A percentile compares a stretch with the other conserved stretches of the same genome.
phyloP scores from a whole-genome alignment of 2,329 filamentous ascomycete genomes.

The Claviceps pusilla region DNA sequence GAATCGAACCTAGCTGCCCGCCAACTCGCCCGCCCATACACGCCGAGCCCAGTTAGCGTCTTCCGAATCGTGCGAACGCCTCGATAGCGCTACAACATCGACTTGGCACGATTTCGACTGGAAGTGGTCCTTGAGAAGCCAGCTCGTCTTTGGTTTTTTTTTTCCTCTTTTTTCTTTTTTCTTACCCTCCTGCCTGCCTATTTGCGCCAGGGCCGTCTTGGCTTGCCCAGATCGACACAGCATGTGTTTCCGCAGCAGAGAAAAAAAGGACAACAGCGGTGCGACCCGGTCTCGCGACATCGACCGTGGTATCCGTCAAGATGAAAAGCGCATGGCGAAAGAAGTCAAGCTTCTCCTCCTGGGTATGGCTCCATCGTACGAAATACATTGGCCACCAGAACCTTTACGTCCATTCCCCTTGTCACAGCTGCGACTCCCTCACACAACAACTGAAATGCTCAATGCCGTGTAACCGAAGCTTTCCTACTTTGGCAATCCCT shows the following conservation, averaged over 20 bases:
- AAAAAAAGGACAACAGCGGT: conserved; percentile 30
- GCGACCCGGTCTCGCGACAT: conserved; percentile 56
- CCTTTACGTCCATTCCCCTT: not conserved
- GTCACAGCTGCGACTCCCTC: not conserved
- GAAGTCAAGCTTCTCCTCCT: conserved; percentile 90
- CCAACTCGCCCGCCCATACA: no score
- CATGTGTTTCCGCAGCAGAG: conserved; percentile 52
- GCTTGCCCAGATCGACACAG: not conserved
- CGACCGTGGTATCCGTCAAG: conserved; percentile 68
- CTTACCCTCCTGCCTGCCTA: not conserved
- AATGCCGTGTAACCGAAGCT: conserved; percentile 3
- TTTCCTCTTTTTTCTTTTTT: no score
- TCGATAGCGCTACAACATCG: not conserved
- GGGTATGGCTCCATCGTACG: conserved; percentile 36
- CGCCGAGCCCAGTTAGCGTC: not conserved
- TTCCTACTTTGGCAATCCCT: not conserved
- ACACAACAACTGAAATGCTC: not conserved
- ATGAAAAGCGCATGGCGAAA: conserved; percentile 72
- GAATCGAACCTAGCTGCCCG: not conserved
- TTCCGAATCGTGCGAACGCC: not conserved
- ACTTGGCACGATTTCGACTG: not conserved
- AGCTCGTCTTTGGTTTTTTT: not conserved
- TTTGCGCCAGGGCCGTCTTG: not conserved
- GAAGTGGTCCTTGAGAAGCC: not conserved
- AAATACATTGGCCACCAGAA: not conserved